These are phyloP conservation scores for Lagenaria siceraria DNA, from an alignment of 306 rosid genomes.

Conservation along the genomic window DNA sequence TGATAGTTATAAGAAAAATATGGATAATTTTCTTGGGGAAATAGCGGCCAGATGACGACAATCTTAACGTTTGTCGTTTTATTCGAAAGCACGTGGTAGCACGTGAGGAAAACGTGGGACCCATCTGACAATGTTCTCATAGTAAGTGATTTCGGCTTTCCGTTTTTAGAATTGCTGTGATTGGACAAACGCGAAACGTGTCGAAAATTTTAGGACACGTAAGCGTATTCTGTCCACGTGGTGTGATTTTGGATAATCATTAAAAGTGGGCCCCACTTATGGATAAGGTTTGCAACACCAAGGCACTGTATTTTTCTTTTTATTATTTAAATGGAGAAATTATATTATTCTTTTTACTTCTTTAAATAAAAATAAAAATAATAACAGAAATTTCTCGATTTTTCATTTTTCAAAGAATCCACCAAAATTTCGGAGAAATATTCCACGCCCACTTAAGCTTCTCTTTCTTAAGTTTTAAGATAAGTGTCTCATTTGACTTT, in stretches of 20 bases:
- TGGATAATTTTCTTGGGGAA: background rate
- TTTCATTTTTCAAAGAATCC: background rate
- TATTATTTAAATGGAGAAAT: background rate
- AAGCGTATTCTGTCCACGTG: background rate
- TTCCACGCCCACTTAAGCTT: background rate
- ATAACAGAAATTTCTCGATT: background rate
- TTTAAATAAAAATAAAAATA: background rate
- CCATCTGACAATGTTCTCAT: background rate
- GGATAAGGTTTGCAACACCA: conserved; percentile 5
- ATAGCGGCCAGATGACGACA: background rate
- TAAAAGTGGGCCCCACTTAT: background rate
- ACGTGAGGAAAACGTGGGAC: background rate
- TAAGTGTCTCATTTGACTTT: background rate
- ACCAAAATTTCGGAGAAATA: background rate
- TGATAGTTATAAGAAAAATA: too few species aligned
- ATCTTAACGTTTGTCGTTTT: background rate
- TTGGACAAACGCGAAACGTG: background rate
- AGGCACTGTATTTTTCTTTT: background rate
- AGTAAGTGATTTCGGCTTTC: background rate
- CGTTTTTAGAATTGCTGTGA: background rate
- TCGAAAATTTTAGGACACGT: background rate
- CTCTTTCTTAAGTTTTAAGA: background rate
- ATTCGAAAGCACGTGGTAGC: background rate
- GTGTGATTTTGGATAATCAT: background rate
- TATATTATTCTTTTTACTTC: background rate